Conservation (phyloP, 2,329 filamentous ascomycete genomes). For the Scorias spongiosa region DNA sequence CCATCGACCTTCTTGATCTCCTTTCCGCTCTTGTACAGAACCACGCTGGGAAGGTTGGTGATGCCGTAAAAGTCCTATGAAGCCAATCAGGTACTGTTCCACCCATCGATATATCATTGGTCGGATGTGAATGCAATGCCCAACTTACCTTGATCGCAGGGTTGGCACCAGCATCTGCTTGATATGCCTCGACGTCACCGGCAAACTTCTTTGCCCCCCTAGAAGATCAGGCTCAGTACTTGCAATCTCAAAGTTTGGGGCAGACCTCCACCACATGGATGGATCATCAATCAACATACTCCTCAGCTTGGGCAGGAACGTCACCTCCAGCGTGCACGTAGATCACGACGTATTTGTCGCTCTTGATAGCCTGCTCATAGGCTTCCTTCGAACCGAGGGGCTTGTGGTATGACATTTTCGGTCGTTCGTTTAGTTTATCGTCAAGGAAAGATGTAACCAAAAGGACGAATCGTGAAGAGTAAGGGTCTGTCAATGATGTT, state of each 20-base stretch:
- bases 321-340: slow-evolving; percentile 15
- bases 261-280: not conserved
- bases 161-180: slow-evolving; percentile 13
- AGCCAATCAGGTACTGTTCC: slow-evolving; percentile 2
- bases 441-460: too few species aligned
- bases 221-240: not conserved
- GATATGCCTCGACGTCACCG: slow-evolving; percentile 15
- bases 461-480: too few species aligned
- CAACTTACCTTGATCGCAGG: slow-evolving; percentile 9
- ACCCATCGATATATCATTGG: too few species aligned
- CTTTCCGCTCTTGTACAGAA: slow-evolving; percentile 19
- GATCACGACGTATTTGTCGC: slow-evolving; percentile 19
- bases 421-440: too few species aligned
- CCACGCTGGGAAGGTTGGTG: slow-evolving; percentile 11
- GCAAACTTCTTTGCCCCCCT: slow-evolving; percentile 17
- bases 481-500: too few species aligned
- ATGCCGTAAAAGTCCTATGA: slow-evolving; percentile 11
- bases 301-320: slow-evolving; percentile 12
- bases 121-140: not conserved
- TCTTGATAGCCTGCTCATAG: slow-evolving; percentile 15
- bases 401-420: slow-evolving; percentile 9
- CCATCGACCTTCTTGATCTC: slow-evolving; percentile 17
- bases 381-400: slow-evolving; percentile 17
- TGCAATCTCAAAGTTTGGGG: not conserved
- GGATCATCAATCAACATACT: slow-evolving; percentile 9